phyloP scores from a whole-genome alignment of 768 basidiomycete genomes.

The Polyporus arcularius region DNA sequence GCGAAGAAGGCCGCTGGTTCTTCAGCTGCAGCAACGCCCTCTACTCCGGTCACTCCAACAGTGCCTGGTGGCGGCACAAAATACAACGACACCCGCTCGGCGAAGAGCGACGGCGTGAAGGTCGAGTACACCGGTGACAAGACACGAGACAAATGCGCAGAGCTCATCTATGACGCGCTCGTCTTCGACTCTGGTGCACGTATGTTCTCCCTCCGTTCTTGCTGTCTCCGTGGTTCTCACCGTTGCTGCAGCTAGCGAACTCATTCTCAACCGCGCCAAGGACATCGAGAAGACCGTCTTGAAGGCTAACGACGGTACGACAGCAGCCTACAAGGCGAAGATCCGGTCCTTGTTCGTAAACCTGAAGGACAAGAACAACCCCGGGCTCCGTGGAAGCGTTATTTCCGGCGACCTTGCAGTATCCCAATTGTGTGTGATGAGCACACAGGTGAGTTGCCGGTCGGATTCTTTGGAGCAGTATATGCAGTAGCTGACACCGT shows the following conservation, averaged over 20 bases:
- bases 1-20: slow-evolving; percentile 22
- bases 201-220: slow-evolving; percentile 40
- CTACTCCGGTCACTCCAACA: slow-evolving; percentile 29
- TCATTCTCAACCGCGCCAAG: slow-evolving; percentile 64
- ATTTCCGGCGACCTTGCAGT: slow-evolving; percentile 78
- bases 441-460: slow-evolving; percentile 60
- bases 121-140: slow-evolving; percentile 59
- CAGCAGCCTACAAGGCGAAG: slow-evolving; percentile 64
- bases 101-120: slow-evolving; percentile 73
- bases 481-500: too few species aligned
- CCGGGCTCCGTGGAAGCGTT: slow-evolving; percentile 78
- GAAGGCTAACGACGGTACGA: slow-evolving; percentile 44
- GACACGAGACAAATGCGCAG: slow-evolving; percentile 84
- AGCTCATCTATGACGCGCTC: slow-evolving; percentile 90
- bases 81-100: slow-evolving; percentile 48
- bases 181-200: slow-evolving; percentile 85
- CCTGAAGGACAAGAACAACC: slow-evolving; percentile 94
- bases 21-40: slow-evolving; percentile 18
- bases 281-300: slow-evolving; percentile 72
- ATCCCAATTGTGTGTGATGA: slow-evolving; percentile 76
- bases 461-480: too few species aligned
- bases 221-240: not conserved
- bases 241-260: slow-evolving; percentile 43
- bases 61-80: slow-evolving; percentile 22
- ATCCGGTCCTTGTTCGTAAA: slow-evolving; percentile 91